These are phyloP conservation scores for Crithidia sp. DNA, from an alignment of 208 protist species.

Conservation along the genomic window DNA sequence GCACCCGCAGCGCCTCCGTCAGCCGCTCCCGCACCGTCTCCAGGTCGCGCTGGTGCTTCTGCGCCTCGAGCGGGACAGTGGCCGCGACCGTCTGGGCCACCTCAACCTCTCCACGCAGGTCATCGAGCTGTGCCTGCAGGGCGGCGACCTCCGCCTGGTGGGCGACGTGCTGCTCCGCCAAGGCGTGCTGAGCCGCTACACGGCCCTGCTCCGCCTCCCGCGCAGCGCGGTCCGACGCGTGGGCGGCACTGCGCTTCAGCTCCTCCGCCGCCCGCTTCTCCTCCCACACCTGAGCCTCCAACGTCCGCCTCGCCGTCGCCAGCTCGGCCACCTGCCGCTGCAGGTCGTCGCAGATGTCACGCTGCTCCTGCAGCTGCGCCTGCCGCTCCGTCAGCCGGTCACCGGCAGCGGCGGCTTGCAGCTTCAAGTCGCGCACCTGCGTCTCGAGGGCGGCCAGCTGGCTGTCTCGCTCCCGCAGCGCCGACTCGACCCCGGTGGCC, in stretches of 20 bases:
- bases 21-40: constrained; percentile 50
- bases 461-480: constrained; percentile 40
- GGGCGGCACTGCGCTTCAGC: constrained; percentile 19
- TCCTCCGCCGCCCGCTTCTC: constrained; percentile 23
- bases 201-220: constrained; percentile 38
- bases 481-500: constrained; percentile 51
- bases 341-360: constrained; percentile 15
- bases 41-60: constrained; percentile 49
- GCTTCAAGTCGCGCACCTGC: constrained; percentile 40
- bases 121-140: constrained; percentile 36
- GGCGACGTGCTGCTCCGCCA: constrained; percentile 24
- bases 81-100: constrained; percentile 60
- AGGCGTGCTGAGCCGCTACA: constrained; percentile 24
- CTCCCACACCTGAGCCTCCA: constrained; percentile 27
- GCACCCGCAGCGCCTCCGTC: constrained; percentile 39
- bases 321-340: constrained; percentile 34
- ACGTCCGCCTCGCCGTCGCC: constrained; percentile 17
- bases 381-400: constrained; percentile 35
- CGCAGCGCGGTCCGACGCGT: constrained; percentile 30
- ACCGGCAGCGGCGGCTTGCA: constrained; percentile 31
- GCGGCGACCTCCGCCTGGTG: constrained; percentile 32
- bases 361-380: constrained; percentile 17
- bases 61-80: constrained; percentile 43
- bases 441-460: constrained; percentile 30
- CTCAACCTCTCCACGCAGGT: constrained; percentile 42